Evolutionary conservation across 495 filamentous ascomycete species (phyloP), one percentile per base, ranked within the genome.

Genomic region (Chaetomium cochliodes): DNA sequence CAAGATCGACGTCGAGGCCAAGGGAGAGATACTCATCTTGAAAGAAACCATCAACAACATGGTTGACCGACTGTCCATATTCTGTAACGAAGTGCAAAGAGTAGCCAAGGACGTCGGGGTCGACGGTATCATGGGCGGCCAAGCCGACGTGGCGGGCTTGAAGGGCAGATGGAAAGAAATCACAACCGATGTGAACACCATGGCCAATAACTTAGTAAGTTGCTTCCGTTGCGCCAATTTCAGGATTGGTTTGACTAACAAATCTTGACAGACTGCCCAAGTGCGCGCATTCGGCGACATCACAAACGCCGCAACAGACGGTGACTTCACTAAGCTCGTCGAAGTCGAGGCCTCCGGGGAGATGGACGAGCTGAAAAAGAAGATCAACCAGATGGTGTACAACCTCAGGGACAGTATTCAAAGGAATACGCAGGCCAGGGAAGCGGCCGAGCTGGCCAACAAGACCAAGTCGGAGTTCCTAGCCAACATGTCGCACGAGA

Each of bases 41-140:
- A 97, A 97, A 76, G 92, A 96, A 69, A 98, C 94, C 28, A 97
- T 98, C 81, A 98, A 98, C 73, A 92, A 97, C 85, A 98, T 98
- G 94, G 94, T 98, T 63, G 92, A 92, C 74, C 89, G 94, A 64
- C 77, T 98, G 46, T 96, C 93, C 63, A 93, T 93, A 60, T 98
- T 97, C 83, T 96, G 93, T n/a, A 91, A 92, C 46, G 93, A 97
- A 72, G 88, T 98, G 39, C 96, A 97, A 76, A 87, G 93, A 70
- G 94, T 98, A 30, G 94, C 94, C 26, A 92, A 93, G 67, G 94
- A 98, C 74, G 94, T 98, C 66, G 94, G 94, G 63, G 96, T 98
- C 46, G 94, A 98, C 69, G 94, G 94, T 44, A 98, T 97, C 79
- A 96, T 98, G 92, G 94, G 94, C 72, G 94, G 94, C 57, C 96